Percentiles rank a stretch among this genome's conserved stretches.
Evolutionary conservation across 345 rosid species (phyloP).

Genomic region (Citrus hindsii): DNA sequence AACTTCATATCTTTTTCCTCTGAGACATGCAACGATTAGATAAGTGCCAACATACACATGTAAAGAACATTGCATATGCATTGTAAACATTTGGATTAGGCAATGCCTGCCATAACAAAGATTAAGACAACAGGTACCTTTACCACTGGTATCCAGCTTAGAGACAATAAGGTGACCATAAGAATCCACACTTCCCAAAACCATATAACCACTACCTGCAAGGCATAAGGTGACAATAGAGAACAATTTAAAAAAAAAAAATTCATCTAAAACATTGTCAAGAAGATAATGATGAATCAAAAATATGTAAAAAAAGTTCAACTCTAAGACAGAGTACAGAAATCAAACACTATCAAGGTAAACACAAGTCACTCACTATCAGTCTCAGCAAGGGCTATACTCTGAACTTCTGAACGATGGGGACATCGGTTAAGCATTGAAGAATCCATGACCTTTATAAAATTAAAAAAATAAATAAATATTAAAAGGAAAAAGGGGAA

Average conservation of each 20-base stretch:
- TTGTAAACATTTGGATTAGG: neutral
- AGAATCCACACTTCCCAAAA: conserved; percentile 69
- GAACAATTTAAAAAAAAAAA: neutral
- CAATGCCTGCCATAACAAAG: neutral
- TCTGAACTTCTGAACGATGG: conserved; percentile 66
- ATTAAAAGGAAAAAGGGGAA: neutral
- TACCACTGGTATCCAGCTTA: conserved; percentile 40
- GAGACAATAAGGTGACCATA: conserved; percentile 67
- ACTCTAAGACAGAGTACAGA: neutral
- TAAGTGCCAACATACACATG: neutral
- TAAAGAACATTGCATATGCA: neutral
- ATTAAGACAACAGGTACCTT: conserved; percentile 33
- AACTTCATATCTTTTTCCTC: neutral
- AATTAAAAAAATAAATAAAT: neutral
- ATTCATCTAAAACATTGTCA: neutral
- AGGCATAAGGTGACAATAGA: neutral
- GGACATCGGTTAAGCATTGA: conserved; percentile 49
- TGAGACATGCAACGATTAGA: neutral
- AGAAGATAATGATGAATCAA: neutral
- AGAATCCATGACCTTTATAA: conserved; percentile 39
- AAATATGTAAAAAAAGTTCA: neutral
- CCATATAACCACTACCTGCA: conserved; percentile 43
- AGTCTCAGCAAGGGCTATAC: conserved; percentile 44
- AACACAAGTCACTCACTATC: conserved; percentile 38
- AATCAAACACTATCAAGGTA: neutral